Conservation (phyloP, 257 asterid species). For the Przewalskia tangutica region DNA sequence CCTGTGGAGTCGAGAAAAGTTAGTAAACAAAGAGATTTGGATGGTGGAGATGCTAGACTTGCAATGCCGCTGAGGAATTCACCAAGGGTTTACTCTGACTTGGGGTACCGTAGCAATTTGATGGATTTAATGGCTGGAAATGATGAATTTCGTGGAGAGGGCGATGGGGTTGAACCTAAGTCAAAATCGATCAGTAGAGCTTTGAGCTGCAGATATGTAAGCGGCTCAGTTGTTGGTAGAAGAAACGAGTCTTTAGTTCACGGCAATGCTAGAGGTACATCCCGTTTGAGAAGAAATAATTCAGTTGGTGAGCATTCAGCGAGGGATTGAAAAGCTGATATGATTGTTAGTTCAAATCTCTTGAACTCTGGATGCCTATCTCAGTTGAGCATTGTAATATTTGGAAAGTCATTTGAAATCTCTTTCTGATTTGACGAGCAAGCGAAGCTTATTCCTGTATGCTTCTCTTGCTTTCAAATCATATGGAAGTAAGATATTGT, state of each 20-base stretch:
- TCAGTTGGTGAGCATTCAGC: conserved; percentile 24
- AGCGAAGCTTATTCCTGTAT: conserved; percentile 16
- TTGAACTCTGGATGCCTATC: conserved; percentile 18
- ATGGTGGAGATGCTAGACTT: conserved; percentile 17
- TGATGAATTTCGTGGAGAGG: conserved; percentile 8
- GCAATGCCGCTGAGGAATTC: conserved; percentile 35
- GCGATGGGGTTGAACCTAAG: conserved; percentile 9
- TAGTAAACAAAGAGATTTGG: conserved; percentile 7
- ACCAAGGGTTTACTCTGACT: conserved; percentile 33
- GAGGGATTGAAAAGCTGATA: neutral
- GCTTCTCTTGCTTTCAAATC: conserved; percentile 20
- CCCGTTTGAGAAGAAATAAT: conserved; percentile 15
- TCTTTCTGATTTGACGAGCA: conserved; percentile 12
- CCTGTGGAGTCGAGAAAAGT: conserved; percentile 37
- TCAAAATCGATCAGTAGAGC: conserved; percentile 18
- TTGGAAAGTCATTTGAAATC: neutral
- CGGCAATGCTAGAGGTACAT: conserved; percentile 22
- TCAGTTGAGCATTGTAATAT: conserved; percentile 2
- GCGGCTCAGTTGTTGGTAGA: conserved; percentile 24
- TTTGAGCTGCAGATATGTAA: conserved; percentile 43
- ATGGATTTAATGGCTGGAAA: conserved; percentile 55
- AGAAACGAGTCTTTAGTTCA: conserved; percentile 16
- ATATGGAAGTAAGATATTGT: conserved; percentile 17
- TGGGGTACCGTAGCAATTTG: conserved; percentile 47
- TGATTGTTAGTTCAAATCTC: conserved; percentile 11